Evolutionary conservation across 2,329 filamentous ascomycete genomes (phyloP), one percentile per base, ranked within the genome.

Genomic region (Phyllosticta citrichinensis): DNA sequence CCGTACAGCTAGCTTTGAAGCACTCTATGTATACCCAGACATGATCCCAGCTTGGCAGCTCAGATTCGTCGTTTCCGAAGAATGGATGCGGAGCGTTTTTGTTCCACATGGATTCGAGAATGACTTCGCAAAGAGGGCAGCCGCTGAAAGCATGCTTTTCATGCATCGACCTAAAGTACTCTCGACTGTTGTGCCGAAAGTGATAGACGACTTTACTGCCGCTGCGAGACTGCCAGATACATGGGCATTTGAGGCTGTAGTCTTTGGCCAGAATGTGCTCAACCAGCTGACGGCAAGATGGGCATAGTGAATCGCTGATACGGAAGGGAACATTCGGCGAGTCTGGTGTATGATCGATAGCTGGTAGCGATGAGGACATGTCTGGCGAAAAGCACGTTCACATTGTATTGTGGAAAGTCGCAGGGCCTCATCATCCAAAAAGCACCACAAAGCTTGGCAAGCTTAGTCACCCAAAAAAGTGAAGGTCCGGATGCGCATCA

Each of bases 401-500:
- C 6, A 14, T 47, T 5, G 40, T 5, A 1, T 8, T 8, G 40
- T 14, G 12, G 4, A 33, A 17, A 47, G 40, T 40, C 4, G 40
- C 14, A 47, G n/a, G 5, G 40, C 17, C 14, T 17, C 4, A 5
- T n/a, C 14, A 30, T 6, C 6, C 27, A 30, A 30, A 30, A 8
- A 6, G 19, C 17, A 56, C n/a, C 58, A 17, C 33, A 17, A 30
- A 20, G 10, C 59, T 61, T 61, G 59, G 59, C 59, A n/a, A 20
- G 54, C 59, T 61, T 61, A 61, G 59, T 61, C 59, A 61, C 50
- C 50, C 59, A 61, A 61, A 61, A 61, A 60, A 56, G 57, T 59
- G 27, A 30, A 30, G 40, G n/a, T 47, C 40, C 40, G 40, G 27
- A 17, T 47, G 40, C 40, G 58, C 58, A 61, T 56, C 54, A 61